Evolutionary conservation across 2,329 filamentous ascomycete genomes (phyloP), one percentile per base, ranked within the genome.

Genomic region (Stagonosporopsis cucurbitacearum): DNA sequence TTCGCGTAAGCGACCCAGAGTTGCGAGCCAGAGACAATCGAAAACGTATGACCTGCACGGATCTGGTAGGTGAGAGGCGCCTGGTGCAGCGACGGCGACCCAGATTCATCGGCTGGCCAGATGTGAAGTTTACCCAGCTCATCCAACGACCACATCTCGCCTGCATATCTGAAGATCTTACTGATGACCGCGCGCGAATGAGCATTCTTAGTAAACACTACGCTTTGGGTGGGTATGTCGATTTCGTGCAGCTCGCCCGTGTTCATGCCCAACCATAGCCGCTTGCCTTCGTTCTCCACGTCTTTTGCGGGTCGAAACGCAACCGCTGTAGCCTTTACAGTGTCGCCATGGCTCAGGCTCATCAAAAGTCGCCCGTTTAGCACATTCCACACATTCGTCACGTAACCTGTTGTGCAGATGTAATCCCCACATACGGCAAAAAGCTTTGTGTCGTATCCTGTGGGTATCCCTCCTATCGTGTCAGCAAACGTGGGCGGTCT

Each of bases 111-210:
- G 4, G 93, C 88, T 1, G 86, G 87, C 95, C 95, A 99, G 5
- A 98, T 85, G 63, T 92, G 87, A 13, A 99, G 79, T 41, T 89
- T 90, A 11, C 95, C 95, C 42, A 89, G 87, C 61, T 97, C 93
- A 71, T 98, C 95, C 43, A 99, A 75, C 0, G 93, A 93, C 95
- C 95, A 99, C 73, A 99, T 85, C 68, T 97, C 91, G 63, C 92
- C 91, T 59, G 86, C 88, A 73, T 96, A 89, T 35, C 95, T 87
- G 70, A 91, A 89, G 37, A 99, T 96, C 66, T 88, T 91, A 60
- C 91, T 85, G 46, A 99, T 84, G 64, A 96, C 91, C 58, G 87
- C 84, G 37, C 91, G 86, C 7, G 87, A 86, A 67, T 98, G 95
- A 2, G 90, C 90, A 46, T 82, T 86, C 66, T 89, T 91, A 17